A percentile compares a stretch with the other conserved stretches of the same genome.
These are phyloP conservation scores for Viola pubescens DNA, from an alignment of 441 rosid species.

Conservation along the genomic window DNA sequence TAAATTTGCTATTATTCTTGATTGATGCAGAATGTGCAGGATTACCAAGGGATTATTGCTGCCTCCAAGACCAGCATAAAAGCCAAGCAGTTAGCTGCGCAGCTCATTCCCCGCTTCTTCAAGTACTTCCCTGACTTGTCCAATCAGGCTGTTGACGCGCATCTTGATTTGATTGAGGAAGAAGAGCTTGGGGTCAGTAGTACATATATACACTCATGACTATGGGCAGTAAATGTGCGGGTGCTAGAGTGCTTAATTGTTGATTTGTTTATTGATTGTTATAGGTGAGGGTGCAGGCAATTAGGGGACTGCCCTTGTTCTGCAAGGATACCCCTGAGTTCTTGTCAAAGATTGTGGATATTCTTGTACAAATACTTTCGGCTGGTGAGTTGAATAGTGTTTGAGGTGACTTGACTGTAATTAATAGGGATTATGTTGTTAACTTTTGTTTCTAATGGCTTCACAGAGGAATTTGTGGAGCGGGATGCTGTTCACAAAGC, in stretches of 20 bases:
- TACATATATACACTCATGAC: too few relatives aligned
- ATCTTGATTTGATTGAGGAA: conserved; percentile 80
- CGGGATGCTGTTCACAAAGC: conserved; percentile 98
- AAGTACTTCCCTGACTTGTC: conserved; percentile 84
- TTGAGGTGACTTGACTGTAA: background rate
- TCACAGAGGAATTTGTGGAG: conserved; percentile 75
- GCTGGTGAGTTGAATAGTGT: conserved; percentile 40
- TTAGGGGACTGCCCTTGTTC: conserved; percentile 85
- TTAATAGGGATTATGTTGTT: background rate
- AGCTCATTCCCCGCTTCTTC: conserved; percentile 97
- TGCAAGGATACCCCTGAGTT: conserved; percentile 83
- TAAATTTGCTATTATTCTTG: conserved; percentile 4
- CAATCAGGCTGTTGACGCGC: conserved; percentile 60
- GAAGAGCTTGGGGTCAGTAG: conserved; percentile 77
- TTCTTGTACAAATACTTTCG: conserved; percentile 72
- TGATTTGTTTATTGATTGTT: background rate
- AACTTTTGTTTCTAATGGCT: background rate
- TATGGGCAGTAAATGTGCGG: background rate
- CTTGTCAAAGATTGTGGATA: conserved; percentile 73
- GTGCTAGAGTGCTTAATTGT: background rate
- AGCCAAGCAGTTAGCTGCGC: conserved; percentile 93
- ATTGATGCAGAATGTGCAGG: conserved; percentile 54
- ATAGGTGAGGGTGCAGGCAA: conserved; percentile 94
- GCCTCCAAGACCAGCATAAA: conserved; percentile 66
- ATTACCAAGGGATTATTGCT: conserved; percentile 79